These are phyloP conservation scores for Penicillium thymicola DNA, from an alignment of 2,329 filamentous ascomycete species.

Conservation along the genomic window DNA sequence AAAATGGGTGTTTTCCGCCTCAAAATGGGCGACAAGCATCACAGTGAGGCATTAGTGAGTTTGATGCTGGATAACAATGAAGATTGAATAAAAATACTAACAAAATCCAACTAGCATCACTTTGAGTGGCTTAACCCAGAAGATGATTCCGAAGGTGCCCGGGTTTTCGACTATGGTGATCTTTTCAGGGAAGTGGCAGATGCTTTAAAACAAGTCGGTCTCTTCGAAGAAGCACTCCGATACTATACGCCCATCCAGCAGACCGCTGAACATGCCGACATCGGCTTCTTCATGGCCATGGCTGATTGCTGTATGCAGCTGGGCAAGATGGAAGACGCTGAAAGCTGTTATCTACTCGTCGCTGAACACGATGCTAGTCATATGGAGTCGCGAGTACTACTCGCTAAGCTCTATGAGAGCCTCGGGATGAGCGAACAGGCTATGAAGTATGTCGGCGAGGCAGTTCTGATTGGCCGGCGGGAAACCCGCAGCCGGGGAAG, in stretches of 20 bases:
- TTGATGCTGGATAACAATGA: not conserved
- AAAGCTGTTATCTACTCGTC: conserved; percentile 72
- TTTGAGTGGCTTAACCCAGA: conserved; percentile 68
- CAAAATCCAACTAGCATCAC: conserved; percentile 52
- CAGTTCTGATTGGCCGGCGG: conserved; percentile 60
- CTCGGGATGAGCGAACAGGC: conserved; percentile 71
- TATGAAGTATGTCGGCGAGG: conserved; percentile 71
- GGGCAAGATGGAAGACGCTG: conserved; percentile 64
- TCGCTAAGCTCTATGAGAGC: conserved; percentile 81
- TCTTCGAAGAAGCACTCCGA: conserved; percentile 55
- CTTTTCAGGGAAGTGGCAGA: conserved; percentile 72
- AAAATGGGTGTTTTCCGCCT: conserved; percentile 84
- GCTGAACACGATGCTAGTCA: conserved; percentile 68
- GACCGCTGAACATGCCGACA: conserved; percentile 47
- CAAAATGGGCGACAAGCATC: conserved; percentile 59
- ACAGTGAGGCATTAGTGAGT: conserved; percentile 70
- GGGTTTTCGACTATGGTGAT: conserved; percentile 67
- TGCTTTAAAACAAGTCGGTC: conserved; percentile 51
- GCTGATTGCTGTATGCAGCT: conserved; percentile 64
- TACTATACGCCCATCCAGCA: conserved; percentile 55
- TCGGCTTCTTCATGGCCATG: conserved; percentile 50
- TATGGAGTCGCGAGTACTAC: conserved; percentile 71
- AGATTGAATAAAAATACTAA: conserved; percentile 10
- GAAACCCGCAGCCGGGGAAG: conserved; percentile 32
- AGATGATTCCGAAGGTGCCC: conserved; percentile 49